Conservation (phyloP, 1,284 basidiomycete species). For the Apiotrichum gamsii region DNA sequence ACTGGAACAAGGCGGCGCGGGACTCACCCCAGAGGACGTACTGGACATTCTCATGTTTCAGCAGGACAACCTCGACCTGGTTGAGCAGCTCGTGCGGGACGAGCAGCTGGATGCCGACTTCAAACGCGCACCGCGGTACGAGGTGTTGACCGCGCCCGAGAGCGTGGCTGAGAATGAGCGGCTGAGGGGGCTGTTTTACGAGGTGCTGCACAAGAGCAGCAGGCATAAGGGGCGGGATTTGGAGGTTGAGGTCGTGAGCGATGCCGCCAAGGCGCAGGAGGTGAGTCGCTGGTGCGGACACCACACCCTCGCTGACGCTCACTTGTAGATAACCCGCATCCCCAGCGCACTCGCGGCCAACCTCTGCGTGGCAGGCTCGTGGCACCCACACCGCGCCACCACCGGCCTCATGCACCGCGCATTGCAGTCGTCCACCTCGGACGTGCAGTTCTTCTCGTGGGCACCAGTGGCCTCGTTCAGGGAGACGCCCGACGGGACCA, state of each 20-base stretch:
- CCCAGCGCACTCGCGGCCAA: slow-evolving; percentile 2
- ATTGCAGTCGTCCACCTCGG: not conserved
- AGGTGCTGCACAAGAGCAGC: not conserved
- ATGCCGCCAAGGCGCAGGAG: not conserved
- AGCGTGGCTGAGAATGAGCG: not conserved
- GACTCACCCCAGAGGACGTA: slow-evolving; percentile 40
- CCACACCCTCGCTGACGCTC: not conserved
- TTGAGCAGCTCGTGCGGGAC: slow-evolving; percentile 54
- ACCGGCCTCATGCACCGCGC: slow-evolving; percentile 12
- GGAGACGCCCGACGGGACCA: slow-evolving; percentile 3
- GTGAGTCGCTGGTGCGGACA: not conserved
- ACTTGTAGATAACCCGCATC: not conserved
- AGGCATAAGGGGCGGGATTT: not conserved
- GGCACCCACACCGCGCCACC: slow-evolving; percentile 16
- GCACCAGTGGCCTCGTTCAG: slow-evolving; percentile 4
- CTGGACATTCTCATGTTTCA: slow-evolving; percentile 53
- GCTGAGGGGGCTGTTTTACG: not conserved
- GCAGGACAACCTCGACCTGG: slow-evolving; percentile 64
- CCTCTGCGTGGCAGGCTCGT: not conserved
- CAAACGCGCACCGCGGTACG: slow-evolving; percentile 21
- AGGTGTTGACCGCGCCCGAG: slow-evolving; percentile 10
- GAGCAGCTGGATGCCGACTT: slow-evolving; percentile 28
- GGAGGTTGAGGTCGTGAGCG: not conserved
- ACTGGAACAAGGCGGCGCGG: slow-evolving; percentile 28
- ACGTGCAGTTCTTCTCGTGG: slow-evolving; percentile 13